Evolutionary conservation across 2,329 filamentous ascomycete species (phyloP).

Genomic region (Ceratocystis variospora): DNA sequence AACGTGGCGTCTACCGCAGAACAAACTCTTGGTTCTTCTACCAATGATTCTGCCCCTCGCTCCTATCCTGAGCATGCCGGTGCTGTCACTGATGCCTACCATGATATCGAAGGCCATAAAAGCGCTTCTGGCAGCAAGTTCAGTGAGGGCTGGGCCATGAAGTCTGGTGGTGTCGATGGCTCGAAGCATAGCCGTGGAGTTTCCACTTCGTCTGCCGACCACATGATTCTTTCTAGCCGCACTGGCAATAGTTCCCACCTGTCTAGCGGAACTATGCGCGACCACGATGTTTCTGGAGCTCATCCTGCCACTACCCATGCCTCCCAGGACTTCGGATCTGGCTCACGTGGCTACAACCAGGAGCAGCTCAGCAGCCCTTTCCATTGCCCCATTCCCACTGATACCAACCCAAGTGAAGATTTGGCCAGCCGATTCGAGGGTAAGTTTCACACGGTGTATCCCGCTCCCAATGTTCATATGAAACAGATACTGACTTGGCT

Average conservation of each 20-base stretch:
- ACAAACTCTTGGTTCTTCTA: background rate
- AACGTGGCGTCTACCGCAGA: background rate
- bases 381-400: constrained; percentile 76
- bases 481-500: constrained; percentile 8
- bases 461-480: background rate
- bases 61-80: constrained; percentile 8
- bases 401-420: constrained; percentile 74
- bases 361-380: constrained; percentile 54
- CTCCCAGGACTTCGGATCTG: background rate
- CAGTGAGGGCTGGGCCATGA: background rate
- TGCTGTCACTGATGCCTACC: constrained; percentile 9
- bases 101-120: constrained; percentile 5
- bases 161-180: background rate
- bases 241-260: constrained; percentile 9
- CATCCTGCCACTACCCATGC: background rate
- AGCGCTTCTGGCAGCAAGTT: constrained; percentile 4
- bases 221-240: constrained; percentile 17
- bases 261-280: constrained; percentile 10
- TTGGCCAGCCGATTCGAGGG: constrained; percentile 81
- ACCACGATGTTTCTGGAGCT: background rate
- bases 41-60: constrained; percentile 2
- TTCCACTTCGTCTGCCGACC: constrained; percentile 16
- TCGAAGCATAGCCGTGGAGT: constrained; percentile 12
- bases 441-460: constrained; percentile 30
- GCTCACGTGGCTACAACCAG: background rate